phyloP scores from a whole-genome alignment of 2,329 filamentous ascomycete genomes.

The Fonsecaea nubica region DNA sequence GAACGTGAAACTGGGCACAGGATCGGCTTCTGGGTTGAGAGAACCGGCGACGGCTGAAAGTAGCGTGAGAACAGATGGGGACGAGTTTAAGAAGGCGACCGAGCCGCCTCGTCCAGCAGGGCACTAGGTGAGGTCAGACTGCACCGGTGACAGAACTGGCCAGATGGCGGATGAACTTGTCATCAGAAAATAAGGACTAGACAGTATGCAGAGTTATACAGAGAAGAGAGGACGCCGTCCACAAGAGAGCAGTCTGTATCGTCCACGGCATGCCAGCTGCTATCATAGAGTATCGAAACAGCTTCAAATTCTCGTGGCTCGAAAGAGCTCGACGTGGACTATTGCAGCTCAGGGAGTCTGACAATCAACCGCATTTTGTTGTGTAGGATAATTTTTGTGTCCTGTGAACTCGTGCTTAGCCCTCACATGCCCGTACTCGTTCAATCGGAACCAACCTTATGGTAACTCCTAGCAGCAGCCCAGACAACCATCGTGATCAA shows the following conservation, averaged over 20 bases:
- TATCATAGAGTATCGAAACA: not conserved
- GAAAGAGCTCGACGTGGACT: not conserved
- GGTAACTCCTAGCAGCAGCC: not conserved
- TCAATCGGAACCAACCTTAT: not conserved
- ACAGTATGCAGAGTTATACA: not conserved
- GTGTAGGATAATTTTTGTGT: not conserved
- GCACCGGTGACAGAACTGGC: not conserved
- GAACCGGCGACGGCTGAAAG: slow-evolving; percentile 66
- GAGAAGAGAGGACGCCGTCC: not conserved
- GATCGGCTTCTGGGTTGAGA: slow-evolving; percentile 60
- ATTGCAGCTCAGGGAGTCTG: not conserved
- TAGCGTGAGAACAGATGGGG: slow-evolving; percentile 56
- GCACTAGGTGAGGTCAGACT: not conserved
- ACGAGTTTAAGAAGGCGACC: slow-evolving; percentile 62
- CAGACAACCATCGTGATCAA: not conserved
- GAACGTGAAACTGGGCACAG: slow-evolving; percentile 55
- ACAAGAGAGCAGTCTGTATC: not conserved
- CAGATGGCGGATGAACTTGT: not conserved
- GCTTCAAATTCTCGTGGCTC: not conserved
- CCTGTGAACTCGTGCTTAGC: not conserved
- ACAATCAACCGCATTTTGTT: not conserved
- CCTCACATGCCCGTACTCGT: not conserved
- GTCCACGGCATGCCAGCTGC: not conserved
- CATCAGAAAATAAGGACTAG: not conserved
- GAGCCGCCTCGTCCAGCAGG: slow-evolving; percentile 43